Evolutionary conservation across 257 asterid species (phyloP), one percentile per base, ranked within the genome.

Genomic region (Anisodus tanguticus): DNA sequence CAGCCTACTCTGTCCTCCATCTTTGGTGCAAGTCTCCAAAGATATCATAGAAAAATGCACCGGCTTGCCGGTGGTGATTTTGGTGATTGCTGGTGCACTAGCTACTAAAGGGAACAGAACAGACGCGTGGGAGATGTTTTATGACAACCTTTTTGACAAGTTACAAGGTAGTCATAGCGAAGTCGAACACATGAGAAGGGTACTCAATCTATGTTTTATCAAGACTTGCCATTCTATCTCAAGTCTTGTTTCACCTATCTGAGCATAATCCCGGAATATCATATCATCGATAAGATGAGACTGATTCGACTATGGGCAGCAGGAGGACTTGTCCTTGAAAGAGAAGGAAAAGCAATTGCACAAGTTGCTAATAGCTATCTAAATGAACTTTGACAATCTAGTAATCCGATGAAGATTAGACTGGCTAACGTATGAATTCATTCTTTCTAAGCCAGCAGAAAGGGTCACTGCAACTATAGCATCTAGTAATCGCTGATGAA

Each of bases 21-120:
- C 83, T 31, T 31, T 86, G 4, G 11, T 51, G 59, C 51, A 79
- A 12, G 43, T 88, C 53, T 79, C 79, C 11, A 12, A 39, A 22
- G 41, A 16, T 2, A 84, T 88, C 49, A 8, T 84, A 59, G 15
- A 5, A 17, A 85, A 81, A 63, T 88, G 91, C 70, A 84, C 16
- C 5, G 89, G 89, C 10, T 53, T 84, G 51, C 89, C 89, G 11
- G 77, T 86, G 51, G 89, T 83, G 1, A 86, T 88, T 59, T 69
- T 72, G 62, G 81, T 80, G 15, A 81, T 86, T 76, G 57, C 86
- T 43, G 89, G 91, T 35, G 70, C 85, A 35, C 62, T 86, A 58
- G 81, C 86, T 59, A 55, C 79, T 3, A 88, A 86, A 64, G 39
- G 43, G 41, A 81, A 31, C 22, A 84, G 60, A 26, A 35, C n/a